phyloP scores from a whole-genome alignment of 805 yeast species.

The Ogataea angusta region DNA sequence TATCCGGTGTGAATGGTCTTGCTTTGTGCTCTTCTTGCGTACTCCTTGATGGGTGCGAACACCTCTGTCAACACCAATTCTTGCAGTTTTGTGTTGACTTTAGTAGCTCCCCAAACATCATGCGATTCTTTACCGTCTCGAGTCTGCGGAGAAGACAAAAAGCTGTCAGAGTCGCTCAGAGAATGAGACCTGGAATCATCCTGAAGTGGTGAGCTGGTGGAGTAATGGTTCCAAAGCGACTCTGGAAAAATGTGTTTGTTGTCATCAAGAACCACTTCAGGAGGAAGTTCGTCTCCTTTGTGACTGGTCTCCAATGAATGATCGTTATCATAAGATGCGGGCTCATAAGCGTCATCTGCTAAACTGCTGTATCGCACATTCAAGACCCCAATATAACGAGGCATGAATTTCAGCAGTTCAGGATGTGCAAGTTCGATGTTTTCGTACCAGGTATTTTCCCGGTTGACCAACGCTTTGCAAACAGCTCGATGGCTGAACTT shows the following conservation, averaged over 20 bases:
- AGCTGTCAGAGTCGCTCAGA: constrained; percentile 8
- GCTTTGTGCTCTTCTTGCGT: constrained; percentile 25
- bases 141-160: constrained; percentile 17
- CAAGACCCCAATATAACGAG: constrained; percentile 88
- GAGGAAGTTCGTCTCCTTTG: constrained; percentile 33
- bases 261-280: constrained; percentile 89
- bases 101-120: constrained; percentile 52
- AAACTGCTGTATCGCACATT: constrained; percentile 73
- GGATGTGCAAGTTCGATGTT: constrained; percentile 75
- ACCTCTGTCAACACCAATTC: constrained; percentile 73
- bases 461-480: constrained; percentile 85
- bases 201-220: constrained; percentile 21
- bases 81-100: constrained; percentile 65
- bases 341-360: constrained; percentile 27
- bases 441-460: constrained; percentile 92
- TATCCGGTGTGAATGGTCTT: constrained; percentile 15
- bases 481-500: constrained; percentile 88
- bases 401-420: constrained; percentile 81
- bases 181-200: background rate
- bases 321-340: background rate
- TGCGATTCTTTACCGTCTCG: constrained; percentile 13
- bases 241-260: constrained; percentile 90
- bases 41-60: constrained; percentile 49
- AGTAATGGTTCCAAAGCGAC: constrained; percentile 62
- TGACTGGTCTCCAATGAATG: constrained; percentile 2